Percentiles rank a stretch among this genome's conserved stretches.
Evolutionary conservation across 2,329 filamentous ascomycete species (phyloP).

Genomic region (Phoma sp.): DNA sequence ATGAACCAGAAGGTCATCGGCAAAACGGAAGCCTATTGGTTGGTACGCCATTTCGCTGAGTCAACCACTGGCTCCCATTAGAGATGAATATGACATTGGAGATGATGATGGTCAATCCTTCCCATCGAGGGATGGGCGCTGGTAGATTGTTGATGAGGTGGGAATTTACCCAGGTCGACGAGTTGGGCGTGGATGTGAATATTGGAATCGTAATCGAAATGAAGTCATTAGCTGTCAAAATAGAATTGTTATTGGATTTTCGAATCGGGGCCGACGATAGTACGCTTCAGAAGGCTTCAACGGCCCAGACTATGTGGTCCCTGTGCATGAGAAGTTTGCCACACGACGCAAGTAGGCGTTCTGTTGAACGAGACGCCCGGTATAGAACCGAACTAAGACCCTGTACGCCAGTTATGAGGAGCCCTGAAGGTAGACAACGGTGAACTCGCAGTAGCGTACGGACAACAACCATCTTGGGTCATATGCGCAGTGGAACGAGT

Average conservation of each 20-base stretch:
- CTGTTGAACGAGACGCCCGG: constrained; percentile 12
- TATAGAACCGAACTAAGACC: neutral
- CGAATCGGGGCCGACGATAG: constrained; percentile 7
- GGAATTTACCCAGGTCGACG: constrained; percentile 12
- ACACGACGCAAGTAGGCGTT: constrained; percentile 16
- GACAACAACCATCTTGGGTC: too few relatives aligned
- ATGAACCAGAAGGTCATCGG: constrained; percentile 16
- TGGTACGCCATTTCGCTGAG: too few relatives aligned
- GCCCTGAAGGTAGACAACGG: too few relatives aligned
- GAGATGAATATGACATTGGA: neutral
- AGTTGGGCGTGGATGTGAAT: constrained; percentile 17
- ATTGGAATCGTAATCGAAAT: too few relatives aligned
- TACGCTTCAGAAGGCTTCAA: constrained; percentile 17
- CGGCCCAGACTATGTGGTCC: constrained; percentile 1
- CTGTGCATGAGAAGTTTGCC: constrained; percentile 16
- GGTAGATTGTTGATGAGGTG: constrained; percentile 11
- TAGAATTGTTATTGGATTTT: constrained; percentile 8
- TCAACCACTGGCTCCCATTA: too few relatives aligned
- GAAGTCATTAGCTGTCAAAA: too few relatives aligned
- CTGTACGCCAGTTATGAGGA: too few relatives aligned
- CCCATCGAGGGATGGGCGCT: constrained; percentile 9
- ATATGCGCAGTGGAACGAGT: too few relatives aligned
- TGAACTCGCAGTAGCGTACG: too few relatives aligned
- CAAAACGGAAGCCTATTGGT: constrained; percentile 6
- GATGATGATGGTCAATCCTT: constrained; percentile 16